Base-by-base conservation (phyloP, 2,329 filamentous ascomycete genomes). In the Tympanopsis confertula region DNA sequence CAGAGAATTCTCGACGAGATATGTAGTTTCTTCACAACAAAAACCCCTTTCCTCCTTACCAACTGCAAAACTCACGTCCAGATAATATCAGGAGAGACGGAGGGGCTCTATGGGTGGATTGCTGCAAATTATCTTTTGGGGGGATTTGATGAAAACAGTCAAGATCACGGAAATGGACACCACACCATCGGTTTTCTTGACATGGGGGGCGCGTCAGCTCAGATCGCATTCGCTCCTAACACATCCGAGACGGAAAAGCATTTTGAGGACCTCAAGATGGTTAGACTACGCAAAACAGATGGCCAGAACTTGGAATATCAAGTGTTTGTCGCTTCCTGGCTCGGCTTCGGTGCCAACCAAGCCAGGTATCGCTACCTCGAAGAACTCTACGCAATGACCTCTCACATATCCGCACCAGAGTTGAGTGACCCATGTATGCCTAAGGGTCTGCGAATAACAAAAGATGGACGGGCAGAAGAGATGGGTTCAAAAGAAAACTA, bases 201-300 rank as follows among this genome's bases (percentile, higher is more conserved):
- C 55, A 98, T 98, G 93, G 91, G 91, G 36, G 91, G 91, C 37
- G 91, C 91, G 19, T 96, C 89, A 0, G 89, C 91, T 13, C 91
- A 98, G 61, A 96, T 98, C 51, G 91, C 93, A 0, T 98, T 98
- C 57, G 89, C 88, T 2, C 91, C 91, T 1, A 98, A 98, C 58
- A 63, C 73, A 3, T 96, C 91, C 1, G 91, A 98, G 56, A 80
- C 87, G 2, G 74, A 79, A 50, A 91, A 87, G 52, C 93, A 98
- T 55, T 81, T 85, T 0, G 73, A 95, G 43, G 87, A 96, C 53
- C 63, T 98, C 39, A 94, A 87, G 45, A 58, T 96, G 13, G 62
- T 98, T 41, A 79, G 91, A 36, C 65, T 98, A 61, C 77, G 93
- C 44, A 91, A 79, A 2, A 60, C 96, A 15, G 79, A 91, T 53